Evolutionary conservation across 352 stramenopile species (phyloP).

Genomic region (Peronospora farinosa): DNA sequence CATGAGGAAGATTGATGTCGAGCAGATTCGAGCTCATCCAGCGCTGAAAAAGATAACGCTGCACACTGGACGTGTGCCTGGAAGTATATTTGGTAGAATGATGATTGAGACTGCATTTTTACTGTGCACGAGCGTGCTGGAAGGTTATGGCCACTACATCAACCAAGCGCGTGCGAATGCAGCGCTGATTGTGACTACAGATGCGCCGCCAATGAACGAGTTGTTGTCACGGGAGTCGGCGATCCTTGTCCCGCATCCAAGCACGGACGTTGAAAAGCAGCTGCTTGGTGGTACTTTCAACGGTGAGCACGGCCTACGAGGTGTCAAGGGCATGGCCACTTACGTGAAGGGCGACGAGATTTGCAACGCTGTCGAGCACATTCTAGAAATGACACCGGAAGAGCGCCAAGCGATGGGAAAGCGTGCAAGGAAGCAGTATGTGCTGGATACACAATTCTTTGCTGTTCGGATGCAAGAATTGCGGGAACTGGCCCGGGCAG

Average conservation of each 20-base stretch:
- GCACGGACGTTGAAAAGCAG: constrained; percentile 24
- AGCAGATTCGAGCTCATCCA: constrained; percentile 16
- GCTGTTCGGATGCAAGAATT: constrained; percentile 23
- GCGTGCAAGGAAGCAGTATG: constrained; percentile 25
- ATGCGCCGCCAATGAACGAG: constrained; percentile 56
- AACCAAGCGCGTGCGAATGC: constrained; percentile 52
- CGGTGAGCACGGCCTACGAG: constrained; percentile 26
- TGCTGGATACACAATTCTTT: constrained; percentile 25
- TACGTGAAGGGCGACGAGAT: constrained; percentile 37
- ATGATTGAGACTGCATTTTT: constrained; percentile 41
- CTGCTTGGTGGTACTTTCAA: constrained; percentile 35
- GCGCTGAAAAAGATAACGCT: constrained; percentile 25
- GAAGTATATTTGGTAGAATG: constrained; percentile 34
- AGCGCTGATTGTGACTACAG: constrained; percentile 45
- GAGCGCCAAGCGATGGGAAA: constrained; percentile 31
- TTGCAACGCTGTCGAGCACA: constrained; percentile 37
- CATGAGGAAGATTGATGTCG: constrained; percentile 23
- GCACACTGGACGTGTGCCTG: constrained; percentile 28
- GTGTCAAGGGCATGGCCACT: constrained; percentile 42
- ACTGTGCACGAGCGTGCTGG: constrained; percentile 45
- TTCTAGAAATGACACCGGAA: constrained; percentile 27
- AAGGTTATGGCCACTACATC: constrained; percentile 67
- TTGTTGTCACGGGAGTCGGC: constrained; percentile 37
- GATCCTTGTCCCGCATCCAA: constrained; percentile 29
- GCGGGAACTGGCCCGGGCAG: constrained; percentile 11